Base-by-base conservation (phyloP, 495 filamentous ascomycete species). In the Penicillium cinerascens region DNA sequence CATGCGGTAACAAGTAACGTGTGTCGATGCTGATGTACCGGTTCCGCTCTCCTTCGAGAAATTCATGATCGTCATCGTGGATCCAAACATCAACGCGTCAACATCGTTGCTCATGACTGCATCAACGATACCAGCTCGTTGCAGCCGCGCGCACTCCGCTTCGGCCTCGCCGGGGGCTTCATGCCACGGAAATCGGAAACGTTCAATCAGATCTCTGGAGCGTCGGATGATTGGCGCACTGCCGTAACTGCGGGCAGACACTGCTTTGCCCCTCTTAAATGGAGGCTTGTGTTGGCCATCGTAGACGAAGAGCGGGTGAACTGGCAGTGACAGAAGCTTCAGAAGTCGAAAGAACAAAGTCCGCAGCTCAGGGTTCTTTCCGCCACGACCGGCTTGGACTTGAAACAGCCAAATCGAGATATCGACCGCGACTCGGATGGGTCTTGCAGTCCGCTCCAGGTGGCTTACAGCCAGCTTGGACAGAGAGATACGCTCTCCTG, bases 381-480 rank as follows among this genome's bases (percentile, higher is more conserved):
- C 95, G 20, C 93, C 91, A 67, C 86, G 82, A 16, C 88, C 86
- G 7, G 90, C 84, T 57, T 95, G 91, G 7, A 86, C 85, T 61
- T 99, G 93, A 61, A 96, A 97, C 20, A 96, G 85, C 95, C 95
- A 99, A 66, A 99, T 97, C 0, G 91, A 91, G 52, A 93, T 87
- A 65, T 99, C 95, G 44, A 99, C 89, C 17, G 95, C 95, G 23
- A 99, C 76, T 13, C 91, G 84, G 6, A 97, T 75, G 0, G 93
- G 91, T 4, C 85, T 80, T 20, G 81, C 77, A 37, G 79, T 83
- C 27, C 80, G 68, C 55, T 91, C 85, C 51, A 92, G 78, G 49
- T 88, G 84, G 16, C 87, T 78, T 35, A 89, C 78, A 25, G 91
- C 86, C 44, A 97, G 78, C 60, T 89, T 95, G 13, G 90, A 85